Percentiles rank a stretch among this genome's conserved stretches.
Conservation (phyloP, 164 flowering plant genomes). For the Magnolia sinica region DNA sequence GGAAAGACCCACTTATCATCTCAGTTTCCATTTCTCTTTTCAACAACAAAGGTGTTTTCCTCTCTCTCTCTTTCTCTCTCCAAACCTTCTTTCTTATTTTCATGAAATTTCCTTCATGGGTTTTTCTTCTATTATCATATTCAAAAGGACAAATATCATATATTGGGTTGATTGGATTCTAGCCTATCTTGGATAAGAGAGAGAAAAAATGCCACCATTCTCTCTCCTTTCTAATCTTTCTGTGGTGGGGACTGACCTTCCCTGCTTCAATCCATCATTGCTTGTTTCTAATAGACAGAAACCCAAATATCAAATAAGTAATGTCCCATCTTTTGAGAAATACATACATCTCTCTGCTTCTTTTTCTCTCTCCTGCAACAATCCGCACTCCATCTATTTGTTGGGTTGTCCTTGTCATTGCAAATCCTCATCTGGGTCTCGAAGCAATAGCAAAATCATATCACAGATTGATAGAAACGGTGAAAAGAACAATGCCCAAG, state of each 20-base stretch:
- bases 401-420: slow-evolving; percentile 20
- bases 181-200: not conserved
- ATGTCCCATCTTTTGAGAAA: slow-evolving; percentile 20
- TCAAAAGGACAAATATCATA: not conserved
- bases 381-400: slow-evolving; percentile 23
- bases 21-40: too few species aligned
- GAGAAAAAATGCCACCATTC: slow-evolving; percentile 32
- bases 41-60: slow-evolving; percentile 6
- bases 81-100: not conserved
- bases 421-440: slow-evolving; percentile 26
- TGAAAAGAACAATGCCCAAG: slow-evolving; percentile 24
- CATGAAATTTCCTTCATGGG: slow-evolving; percentile 4
- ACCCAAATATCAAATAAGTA: slow-evolving; percentile 20
- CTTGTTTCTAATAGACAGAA: slow-evolving; percentile 14
- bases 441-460: slow-evolving; percentile 22
- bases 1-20: too few species aligned
- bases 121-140: not conserved
- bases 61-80: slow-evolving; percentile 1
- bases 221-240: slow-evolving; percentile 35
- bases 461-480: slow-evolving; percentile 23
- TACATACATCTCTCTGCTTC: slow-evolving; percentile 16
- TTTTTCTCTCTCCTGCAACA: slow-evolving; percentile 14
- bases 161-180: not conserved
- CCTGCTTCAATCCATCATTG: slow-evolving; percentile 19
- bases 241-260: slow-evolving; percentile 20